These are phyloP conservation scores for Ramularia endophylla DNA, from an alignment of 2,329 filamentous ascomycete species.

Conservation along the genomic window DNA sequence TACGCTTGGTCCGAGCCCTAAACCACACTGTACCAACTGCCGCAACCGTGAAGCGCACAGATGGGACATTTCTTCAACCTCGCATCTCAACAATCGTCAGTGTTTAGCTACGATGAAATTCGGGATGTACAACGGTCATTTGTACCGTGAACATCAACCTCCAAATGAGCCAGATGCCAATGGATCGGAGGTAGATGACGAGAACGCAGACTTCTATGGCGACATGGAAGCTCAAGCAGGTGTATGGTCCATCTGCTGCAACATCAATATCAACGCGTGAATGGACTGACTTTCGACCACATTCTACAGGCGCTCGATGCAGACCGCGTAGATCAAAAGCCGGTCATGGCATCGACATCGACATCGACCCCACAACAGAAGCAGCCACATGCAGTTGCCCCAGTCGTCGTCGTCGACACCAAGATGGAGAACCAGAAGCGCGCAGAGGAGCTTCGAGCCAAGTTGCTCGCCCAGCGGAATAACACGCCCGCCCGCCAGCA, in stretches of 20 bases:
- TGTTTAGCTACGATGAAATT: too few species aligned
- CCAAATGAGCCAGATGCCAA: constrained; percentile 7
- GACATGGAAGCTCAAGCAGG: constrained; percentile 11
- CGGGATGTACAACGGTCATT: too few species aligned
- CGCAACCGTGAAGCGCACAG: too few species aligned
- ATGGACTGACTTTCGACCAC: constrained; percentile 15
- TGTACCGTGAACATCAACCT: too few species aligned
- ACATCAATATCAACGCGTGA: constrained; percentile 2
- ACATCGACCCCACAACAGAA: not conserved
- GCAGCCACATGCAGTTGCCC: constrained; percentile 1
- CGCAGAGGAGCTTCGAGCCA: constrained; percentile 30
- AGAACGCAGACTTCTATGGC: constrained; percentile 21
- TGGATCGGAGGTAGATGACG: constrained; percentile 16
- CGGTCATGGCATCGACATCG: not conserved
- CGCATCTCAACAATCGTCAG: too few species aligned
- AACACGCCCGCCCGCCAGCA: constrained; percentile 15
- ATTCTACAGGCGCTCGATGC: constrained; percentile 8
- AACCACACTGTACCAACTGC: too few species aligned
- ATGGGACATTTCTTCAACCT: too few species aligned
- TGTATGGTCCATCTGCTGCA: constrained; percentile 10
- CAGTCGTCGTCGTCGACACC: constrained; percentile 5
- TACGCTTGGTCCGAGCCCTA: too few species aligned
- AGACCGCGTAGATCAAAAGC: constrained; percentile 1
- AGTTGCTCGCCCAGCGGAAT: constrained; percentile 22
- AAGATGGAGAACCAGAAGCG: constrained; percentile 23